phyloP scores from a whole-genome alignment of 257 asterid species.

The Petunia secreta region DNA sequence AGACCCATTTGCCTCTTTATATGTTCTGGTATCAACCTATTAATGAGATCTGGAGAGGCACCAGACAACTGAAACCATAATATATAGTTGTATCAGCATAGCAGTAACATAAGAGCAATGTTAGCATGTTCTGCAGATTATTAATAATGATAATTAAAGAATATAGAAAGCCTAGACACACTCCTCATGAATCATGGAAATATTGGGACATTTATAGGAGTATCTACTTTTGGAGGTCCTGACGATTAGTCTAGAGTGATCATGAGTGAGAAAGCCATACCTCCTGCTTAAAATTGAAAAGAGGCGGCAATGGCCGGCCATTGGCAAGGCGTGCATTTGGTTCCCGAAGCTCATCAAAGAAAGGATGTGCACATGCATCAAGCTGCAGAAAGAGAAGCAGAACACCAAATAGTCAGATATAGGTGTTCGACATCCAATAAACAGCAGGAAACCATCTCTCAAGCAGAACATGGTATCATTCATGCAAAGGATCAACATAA shows the following conservation, averaged over 20 bases:
- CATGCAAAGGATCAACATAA: too few species aligned
- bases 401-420: neutral
- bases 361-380: conserved; percentile 83
- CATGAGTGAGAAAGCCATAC: conserved; percentile 37
- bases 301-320: conserved; percentile 84
- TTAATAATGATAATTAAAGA: neutral
- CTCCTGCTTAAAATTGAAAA: conserved; percentile 94
- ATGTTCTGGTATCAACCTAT: conserved; percentile 86
- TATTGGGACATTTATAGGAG: neutral
- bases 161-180: neutral
- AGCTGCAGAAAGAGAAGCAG: conserved; percentile 57
- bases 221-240: too few species aligned
- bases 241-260: neutral
- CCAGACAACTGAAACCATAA: conserved; percentile 57
- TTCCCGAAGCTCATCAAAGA: conserved; percentile 94
- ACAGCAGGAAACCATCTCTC: neutral
- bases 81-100: neutral
- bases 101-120: neutral
- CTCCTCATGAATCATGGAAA: neutral
- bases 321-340: conserved; percentile 80
- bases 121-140: neutral
- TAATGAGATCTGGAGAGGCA: conserved; percentile 78
- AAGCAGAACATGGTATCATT: neutral
- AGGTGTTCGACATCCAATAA: neutral
- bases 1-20: conserved; percentile 81